Evolutionary conservation across 345 rosid species (phyloP), one percentile per base, ranked within the genome.

Genomic region (Pistacia atlantica): DNA sequence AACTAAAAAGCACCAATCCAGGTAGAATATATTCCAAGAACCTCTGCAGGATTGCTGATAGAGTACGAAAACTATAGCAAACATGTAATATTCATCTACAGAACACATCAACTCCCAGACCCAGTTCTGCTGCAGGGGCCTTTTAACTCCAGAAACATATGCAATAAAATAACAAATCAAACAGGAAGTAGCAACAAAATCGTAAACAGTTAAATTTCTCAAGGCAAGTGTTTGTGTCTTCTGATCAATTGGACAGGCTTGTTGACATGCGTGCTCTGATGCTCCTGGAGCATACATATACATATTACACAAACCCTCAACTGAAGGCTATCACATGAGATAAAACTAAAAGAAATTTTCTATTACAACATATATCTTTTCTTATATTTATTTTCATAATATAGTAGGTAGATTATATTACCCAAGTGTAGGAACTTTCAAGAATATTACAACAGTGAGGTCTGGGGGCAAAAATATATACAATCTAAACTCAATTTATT

Each of bases 11-110:
- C 90, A 79, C 82, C 91, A 88, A 87, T 54, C 89, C 86, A 86
- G 84, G 92, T 77, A 81, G 90, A 84, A 83, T 79, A 86, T 78
- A 82, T 89, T 89, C 86, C 97, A 87, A 90, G 90, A 87, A 84
- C 78, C 89, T 85, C 89, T 79, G 94, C 87, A 87, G 83, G 87
- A 85, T 83, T 78, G 97, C 80, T 86, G 94, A 84, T 85, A 87
- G 86, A 80, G 87, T 79, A 89, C 76, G 86, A 86, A 64, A 81
- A 82, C 80, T 86, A 90, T 81, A 85, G 83, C 85, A 89, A 73
- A 84, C 67, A 90, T 76, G 85, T 75, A 82, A 89, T 73, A 85
- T 65, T 81, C 86, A 91, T 80, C 84, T 88, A 89, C 79, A 83
- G 82, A 83, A 84, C 81, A 85, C 80, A 84, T 85, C 87, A 75